These are phyloP conservation scores for Geotrichum histeridarum DNA, from an alignment of 1,139 yeast species.

Conservation along the genomic window DNA sequence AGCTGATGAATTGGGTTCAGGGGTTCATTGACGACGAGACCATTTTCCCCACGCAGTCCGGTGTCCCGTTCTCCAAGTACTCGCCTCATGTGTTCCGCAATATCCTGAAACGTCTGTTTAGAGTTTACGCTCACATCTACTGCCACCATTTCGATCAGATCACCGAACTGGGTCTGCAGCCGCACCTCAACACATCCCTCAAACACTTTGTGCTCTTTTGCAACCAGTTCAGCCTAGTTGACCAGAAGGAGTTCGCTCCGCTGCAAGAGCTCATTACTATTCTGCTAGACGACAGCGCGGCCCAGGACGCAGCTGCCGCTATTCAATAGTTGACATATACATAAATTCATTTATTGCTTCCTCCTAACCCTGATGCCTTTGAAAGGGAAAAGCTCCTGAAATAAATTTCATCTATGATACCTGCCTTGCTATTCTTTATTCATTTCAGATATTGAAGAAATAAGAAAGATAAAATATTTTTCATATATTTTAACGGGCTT, in stretches of 20 bases:
- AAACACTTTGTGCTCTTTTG: slow-evolving; percentile 89
- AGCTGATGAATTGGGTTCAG: slow-evolving; percentile 92
- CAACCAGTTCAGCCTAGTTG: slow-evolving; percentile 72
- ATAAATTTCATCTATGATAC: no score
- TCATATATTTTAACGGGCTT: no score
- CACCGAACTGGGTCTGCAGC: slow-evolving; percentile 41
- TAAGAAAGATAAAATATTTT: no score
- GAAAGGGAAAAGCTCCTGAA: no score
- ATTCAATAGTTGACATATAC: not conserved
- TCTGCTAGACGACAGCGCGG: slow-evolving; percentile 43
- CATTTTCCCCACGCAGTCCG: slow-evolving; percentile 82
- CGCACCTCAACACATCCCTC: slow-evolving; percentile 82
- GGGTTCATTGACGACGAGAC: slow-evolving; percentile 81
- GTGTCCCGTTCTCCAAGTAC: slow-evolving; percentile 61
- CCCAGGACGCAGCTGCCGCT: not conserved
- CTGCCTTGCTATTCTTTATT: no score
- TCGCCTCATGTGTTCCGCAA: slow-evolving; percentile 68
- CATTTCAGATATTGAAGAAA: no score
- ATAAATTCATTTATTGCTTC: not conserved
- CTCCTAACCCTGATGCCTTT: not conserved
- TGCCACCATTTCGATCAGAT: slow-evolving; percentile 97
- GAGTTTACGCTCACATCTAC: slow-evolving; percentile 96
- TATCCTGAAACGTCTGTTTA: slow-evolving; percentile 79
- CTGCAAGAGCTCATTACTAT: slow-evolving; percentile 77
- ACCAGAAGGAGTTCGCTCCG: slow-evolving; percentile 84